Conservation (phyloP, 73 alveolate genomes). For the Diophrys appendiculata region DNA sequence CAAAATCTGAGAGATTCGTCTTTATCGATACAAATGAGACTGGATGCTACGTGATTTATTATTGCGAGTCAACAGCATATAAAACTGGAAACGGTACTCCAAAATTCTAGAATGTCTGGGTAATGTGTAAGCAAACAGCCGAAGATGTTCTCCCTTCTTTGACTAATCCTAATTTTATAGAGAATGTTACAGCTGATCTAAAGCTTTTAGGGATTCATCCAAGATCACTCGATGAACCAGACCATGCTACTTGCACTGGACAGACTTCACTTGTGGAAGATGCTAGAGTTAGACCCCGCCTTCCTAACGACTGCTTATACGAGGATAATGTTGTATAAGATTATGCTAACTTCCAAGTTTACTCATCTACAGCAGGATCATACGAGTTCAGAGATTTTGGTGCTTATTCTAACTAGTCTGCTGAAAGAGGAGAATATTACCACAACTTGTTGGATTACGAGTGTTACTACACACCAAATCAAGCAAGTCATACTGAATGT, state of each 20-base stretch:
- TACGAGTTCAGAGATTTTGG: background rate
- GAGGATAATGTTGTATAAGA: background rate
- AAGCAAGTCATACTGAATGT: background rate
- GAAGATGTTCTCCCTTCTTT: background rate
- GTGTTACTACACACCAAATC: background rate
- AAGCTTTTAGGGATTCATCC: background rate
- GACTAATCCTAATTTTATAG: background rate
- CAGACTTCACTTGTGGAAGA: background rate
- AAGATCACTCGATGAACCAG: background rate
- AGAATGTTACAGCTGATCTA: background rate
- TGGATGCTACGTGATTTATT: background rate
- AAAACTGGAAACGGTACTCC: background rate
- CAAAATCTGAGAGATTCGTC: background rate
- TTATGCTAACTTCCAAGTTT: background rate
- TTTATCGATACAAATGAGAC: background rate
- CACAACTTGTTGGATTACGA: background rate
- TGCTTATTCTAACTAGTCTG: background rate
- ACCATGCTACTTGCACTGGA: background rate
- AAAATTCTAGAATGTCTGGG: background rate
- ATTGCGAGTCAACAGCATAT: background rate
- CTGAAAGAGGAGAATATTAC: background rate
- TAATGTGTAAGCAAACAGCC: background rate
- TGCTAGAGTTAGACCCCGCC: background rate
- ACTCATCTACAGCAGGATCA: background rate
- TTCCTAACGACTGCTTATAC: background rate